phyloP scores from a whole-genome alignment of 495 filamentous ascomycete genomes.

The Chlorociboria aeruginascens region DNA sequence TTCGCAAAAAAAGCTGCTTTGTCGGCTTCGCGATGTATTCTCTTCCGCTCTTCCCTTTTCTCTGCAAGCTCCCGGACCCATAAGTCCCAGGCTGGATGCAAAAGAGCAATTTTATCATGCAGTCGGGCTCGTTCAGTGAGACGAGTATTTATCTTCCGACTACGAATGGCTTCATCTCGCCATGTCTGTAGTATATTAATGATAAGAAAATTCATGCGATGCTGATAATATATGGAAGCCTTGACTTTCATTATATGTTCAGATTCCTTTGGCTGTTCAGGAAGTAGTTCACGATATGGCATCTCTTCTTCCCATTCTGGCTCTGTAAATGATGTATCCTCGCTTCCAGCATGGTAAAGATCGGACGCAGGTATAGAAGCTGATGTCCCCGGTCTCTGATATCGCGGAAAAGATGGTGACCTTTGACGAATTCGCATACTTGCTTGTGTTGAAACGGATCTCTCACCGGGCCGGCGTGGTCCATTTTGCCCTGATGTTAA shows the following conservation, averaged over 20 bases:
- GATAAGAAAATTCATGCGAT: conserved; percentile 32
- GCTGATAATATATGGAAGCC: conserved; percentile 20
- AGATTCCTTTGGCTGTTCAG: not conserved
- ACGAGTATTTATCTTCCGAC: conserved; percentile 29
- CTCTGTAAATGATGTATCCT: conserved; percentile 8
- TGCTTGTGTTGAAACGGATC: conserved; percentile 16
- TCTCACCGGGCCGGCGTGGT: conserved; percentile 1
- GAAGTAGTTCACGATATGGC: too few species aligned
- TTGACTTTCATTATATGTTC: conserved; percentile 8
- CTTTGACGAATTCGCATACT: conserved; percentile 14
- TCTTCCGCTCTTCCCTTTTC: conserved; percentile 19
- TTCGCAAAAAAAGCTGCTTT: conserved; percentile 51
- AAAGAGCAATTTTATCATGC: conserved; percentile 39
- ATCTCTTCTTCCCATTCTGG: too few species aligned
- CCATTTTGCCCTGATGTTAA: not conserved
- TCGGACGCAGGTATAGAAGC: conserved; percentile 4
- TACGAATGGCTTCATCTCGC: conserved; percentile 38
- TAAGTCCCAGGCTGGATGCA: conserved; percentile 43
- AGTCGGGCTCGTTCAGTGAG: conserved; percentile 38
- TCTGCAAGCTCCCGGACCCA: conserved; percentile 42
- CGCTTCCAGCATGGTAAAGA: conserved; percentile 2
- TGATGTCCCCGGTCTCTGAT: not conserved
- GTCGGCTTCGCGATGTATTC: conserved; percentile 23
- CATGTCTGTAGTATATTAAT: conserved; percentile 39
- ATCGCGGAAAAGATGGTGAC: conserved; percentile 5